phyloP scores from a whole-genome alignment of 2,329 filamentous ascomycete genomes.

The Hymenoscyphus scutula region DNA sequence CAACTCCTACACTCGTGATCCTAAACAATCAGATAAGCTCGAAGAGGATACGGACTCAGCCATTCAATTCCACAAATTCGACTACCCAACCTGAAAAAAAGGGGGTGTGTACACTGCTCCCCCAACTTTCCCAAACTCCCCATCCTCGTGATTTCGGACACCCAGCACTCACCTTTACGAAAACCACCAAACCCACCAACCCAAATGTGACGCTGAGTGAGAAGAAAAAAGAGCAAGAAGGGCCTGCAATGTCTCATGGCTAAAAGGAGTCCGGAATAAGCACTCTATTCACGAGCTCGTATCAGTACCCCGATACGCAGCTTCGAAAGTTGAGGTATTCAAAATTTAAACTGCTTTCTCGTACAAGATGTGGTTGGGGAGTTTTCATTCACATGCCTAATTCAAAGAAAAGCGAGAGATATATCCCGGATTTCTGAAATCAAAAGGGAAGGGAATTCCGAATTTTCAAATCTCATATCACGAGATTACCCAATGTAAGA shows the following conservation, averaged over 20 bases:
- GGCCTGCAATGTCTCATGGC: neutral
- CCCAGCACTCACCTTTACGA: neutral
- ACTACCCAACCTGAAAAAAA: neutral
- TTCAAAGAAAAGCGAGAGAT: no score
- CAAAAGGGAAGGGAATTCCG: neutral
- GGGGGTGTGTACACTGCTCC: neutral
- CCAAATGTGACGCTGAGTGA: neutral
- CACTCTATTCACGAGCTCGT: neutral
- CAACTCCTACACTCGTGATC: no score
- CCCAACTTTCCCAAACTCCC: neutral
- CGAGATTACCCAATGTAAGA: neutral
- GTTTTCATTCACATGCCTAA: neutral
- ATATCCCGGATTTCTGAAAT: neutral
- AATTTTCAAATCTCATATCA: no score
- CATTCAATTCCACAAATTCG: neutral
- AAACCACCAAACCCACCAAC: neutral
- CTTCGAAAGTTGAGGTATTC: no score
- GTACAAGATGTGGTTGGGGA: neutral
- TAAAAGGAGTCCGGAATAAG: constrained; percentile 6
- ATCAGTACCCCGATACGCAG: neutral
- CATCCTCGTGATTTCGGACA: neutral
- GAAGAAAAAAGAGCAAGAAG: neutral
- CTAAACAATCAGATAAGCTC: no score
- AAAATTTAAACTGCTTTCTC: neutral
- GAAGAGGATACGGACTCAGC: no score